Percentiles rank a stretch among this genome's conserved stretches.
phyloP scores from a whole-genome alignment of 2,329 filamentous ascomycete species.

The Cephalotrichum gorgonifer region DNA sequence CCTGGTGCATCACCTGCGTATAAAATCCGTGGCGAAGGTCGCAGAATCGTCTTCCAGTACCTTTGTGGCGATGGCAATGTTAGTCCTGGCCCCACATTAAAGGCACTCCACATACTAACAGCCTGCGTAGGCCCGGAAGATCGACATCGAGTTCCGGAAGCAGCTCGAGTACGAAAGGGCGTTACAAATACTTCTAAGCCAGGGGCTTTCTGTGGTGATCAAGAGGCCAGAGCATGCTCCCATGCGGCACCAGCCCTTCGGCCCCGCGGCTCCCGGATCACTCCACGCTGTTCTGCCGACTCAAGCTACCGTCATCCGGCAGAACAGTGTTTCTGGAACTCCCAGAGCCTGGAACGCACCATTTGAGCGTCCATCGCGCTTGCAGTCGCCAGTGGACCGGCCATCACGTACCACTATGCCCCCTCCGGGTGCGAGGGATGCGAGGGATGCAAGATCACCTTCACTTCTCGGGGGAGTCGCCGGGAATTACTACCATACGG shows the following conservation, averaged over 20 bases:
- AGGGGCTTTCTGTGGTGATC: background rate
- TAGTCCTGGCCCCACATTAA: background rate
- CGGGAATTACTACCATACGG: background rate
- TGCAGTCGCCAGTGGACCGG: background rate
- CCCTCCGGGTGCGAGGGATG: background rate
- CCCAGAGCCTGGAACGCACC: background rate
- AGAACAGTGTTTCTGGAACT: background rate
- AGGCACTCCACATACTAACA: background rate
- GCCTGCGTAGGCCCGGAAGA: background rate
- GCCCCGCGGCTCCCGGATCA: background rate
- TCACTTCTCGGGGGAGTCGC: background rate
- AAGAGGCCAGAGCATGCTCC: background rate
- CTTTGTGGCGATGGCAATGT: background rate
- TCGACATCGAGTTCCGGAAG: slow-evolving; percentile 1
- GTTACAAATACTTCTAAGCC: slow-evolving; percentile 1
- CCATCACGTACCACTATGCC: background rate
- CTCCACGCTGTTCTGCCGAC: background rate
- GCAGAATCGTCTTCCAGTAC: slow-evolving; percentile 1
- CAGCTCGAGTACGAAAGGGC: slow-evolving; percentile 3
- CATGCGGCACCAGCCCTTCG: background rate
- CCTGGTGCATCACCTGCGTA: background rate
- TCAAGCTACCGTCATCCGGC: background rate
- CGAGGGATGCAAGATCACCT: background rate
- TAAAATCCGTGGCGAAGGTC: background rate
- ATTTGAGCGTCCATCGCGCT: background rate